phyloP scores from a whole-genome alignment of 495 filamentous ascomycete species.

The Penicillium turbatum region DNA sequence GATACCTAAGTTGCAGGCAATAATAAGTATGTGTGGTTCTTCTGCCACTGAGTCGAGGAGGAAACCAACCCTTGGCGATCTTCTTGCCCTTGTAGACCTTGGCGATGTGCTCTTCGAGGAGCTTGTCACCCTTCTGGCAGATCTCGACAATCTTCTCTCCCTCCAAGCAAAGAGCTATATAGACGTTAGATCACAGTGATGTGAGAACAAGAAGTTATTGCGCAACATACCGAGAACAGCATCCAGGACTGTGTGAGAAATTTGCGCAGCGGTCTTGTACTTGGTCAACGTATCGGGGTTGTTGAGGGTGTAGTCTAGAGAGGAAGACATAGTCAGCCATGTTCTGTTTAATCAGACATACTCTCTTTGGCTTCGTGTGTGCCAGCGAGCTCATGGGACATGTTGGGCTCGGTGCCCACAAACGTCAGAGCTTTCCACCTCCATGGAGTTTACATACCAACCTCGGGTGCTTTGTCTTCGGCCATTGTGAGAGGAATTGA shows the following conservation, averaged over 20 bases:
- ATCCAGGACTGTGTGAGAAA: conserved; percentile 91
- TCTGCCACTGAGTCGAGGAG: neutral
- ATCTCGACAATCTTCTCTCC: conserved; percentile 87
- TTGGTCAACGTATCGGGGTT: conserved; percentile 98
- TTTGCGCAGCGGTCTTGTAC: conserved; percentile 92
- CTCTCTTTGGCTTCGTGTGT: neutral
- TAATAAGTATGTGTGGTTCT: conserved; percentile 14
- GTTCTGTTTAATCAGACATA: neutral
- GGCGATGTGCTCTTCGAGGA: conserved; percentile 84
- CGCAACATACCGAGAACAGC: conserved; percentile 60
- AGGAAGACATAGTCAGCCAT: neutral
- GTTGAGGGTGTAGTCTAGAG: conserved; percentile 82
- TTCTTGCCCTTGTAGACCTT: conserved; percentile 99
- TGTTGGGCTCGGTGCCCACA: conserved; percentile 30
- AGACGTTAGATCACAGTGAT: conserved; percentile 20
- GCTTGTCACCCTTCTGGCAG: conserved; percentile 92
- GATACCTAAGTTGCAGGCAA: conserved; percentile 51
- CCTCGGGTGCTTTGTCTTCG: conserved; percentile 39
- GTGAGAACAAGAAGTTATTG: neutral
- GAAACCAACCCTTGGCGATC: conserved; percentile 72
- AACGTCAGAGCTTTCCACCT: conserved; percentile 42
- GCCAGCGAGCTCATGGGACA: conserved; percentile 13
- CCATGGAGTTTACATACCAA: conserved; percentile 39
- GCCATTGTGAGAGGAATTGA: conserved; percentile 39
- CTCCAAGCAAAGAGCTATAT: conserved; percentile 67